Evolutionary conservation across 352 stramenopile genomes (phyloP), one percentile per base, ranked within the genome.

Genomic region (Phytophthora vignae): DNA sequence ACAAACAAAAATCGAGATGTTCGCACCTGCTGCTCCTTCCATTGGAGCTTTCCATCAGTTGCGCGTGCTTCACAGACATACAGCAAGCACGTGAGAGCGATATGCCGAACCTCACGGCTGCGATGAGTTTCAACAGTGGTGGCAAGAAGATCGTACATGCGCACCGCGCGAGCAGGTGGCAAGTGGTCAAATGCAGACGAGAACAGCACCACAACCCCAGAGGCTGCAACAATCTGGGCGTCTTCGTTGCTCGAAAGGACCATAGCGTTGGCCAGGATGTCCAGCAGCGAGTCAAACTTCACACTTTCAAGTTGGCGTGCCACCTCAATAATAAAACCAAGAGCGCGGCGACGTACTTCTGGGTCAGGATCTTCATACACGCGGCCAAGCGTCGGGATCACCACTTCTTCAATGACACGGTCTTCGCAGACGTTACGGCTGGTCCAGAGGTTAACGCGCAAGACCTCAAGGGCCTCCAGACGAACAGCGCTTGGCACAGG

Each of bases 341-440:
- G 61, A 2, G 74, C 81, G 33, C 80, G 83, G 12, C 74, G 67
- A 8, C 90, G 88, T 36, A 97, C 84, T 6, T 81, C 79, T 0
- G 75, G 44, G 31, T 92, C 81, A 15, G 76, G 64, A 60, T 97
- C 90, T 68, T 93, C 79, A 67, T 94, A 96, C 8, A 95, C 75
- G 29, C 88, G 77, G 8, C 67, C 62, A 33, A 97, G 71, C 25
- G 79, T 84, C 17, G 90, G 90, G 21, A 96, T 66, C 14, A 96
- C 55, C 11, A 97, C 82, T 69, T 97, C 88, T 77, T 97, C 90
- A 33, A 96, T 88, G 10, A 97, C 85, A 22, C 87, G 84, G 55
- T 95, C 89, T 67, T 97, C 90, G 55, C 86, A 95, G 6, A 96
- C 81, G 64, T 94, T 90, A 14, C 88, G 83, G 71, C 90, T 94